These are phyloP conservation scores for Phellopilus nigrolimitatus DNA, from an alignment of 1,284 basidiomycete species.

Conservation along the genomic window DNA sequence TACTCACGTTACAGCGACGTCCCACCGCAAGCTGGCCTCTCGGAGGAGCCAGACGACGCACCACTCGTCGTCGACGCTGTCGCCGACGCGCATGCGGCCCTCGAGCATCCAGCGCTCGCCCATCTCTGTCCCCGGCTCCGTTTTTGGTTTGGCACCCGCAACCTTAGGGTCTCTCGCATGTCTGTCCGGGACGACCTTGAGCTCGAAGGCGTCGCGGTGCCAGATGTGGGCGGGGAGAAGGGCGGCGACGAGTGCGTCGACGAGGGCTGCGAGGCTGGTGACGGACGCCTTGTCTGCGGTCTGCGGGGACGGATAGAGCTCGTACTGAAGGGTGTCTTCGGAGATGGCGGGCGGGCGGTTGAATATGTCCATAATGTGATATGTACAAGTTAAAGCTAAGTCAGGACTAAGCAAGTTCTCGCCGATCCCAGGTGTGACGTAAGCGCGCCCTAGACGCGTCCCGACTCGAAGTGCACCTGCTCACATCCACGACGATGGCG, in stretches of 20 bases:
- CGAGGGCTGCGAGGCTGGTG: slow-evolving; percentile 66
- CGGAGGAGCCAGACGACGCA: slow-evolving; percentile 83
- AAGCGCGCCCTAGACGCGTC: not conserved
- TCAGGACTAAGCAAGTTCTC: too few species aligned
- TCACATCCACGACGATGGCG: slow-evolving; percentile 20
- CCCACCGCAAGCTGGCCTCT: slow-evolving; percentile 73
- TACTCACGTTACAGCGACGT: slow-evolving; percentile 67
- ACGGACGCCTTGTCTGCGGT: slow-evolving; percentile 53
- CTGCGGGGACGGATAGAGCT: slow-evolving; percentile 54
- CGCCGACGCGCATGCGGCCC: slow-evolving; percentile 83
- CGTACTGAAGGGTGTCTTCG: slow-evolving; percentile 82
- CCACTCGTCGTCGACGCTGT: slow-evolving; percentile 97
- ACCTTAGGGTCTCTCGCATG: not conserved
- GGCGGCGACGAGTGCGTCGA: slow-evolving; percentile 53
- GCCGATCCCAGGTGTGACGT: not conserved
- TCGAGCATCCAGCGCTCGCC: slow-evolving; percentile 52
- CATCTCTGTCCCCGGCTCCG: slow-evolving; percentile 16
- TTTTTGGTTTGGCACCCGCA: not conserved
- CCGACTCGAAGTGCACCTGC: slow-evolving; percentile 6
- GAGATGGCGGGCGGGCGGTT: slow-evolving; percentile 70
- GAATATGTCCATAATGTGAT: slow-evolving; percentile 50
- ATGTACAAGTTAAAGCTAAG: too few species aligned
- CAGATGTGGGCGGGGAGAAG: slow-evolving; percentile 72
- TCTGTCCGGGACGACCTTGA: slow-evolving; percentile 52
- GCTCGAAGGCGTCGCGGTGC: slow-evolving; percentile 85